A percentile compares a stretch with the other conserved stretches of the same genome.
These are phyloP conservation scores for Babjeviella inositovora DNA, from an alignment of 805 yeast species.

Conservation along the genomic window DNA sequence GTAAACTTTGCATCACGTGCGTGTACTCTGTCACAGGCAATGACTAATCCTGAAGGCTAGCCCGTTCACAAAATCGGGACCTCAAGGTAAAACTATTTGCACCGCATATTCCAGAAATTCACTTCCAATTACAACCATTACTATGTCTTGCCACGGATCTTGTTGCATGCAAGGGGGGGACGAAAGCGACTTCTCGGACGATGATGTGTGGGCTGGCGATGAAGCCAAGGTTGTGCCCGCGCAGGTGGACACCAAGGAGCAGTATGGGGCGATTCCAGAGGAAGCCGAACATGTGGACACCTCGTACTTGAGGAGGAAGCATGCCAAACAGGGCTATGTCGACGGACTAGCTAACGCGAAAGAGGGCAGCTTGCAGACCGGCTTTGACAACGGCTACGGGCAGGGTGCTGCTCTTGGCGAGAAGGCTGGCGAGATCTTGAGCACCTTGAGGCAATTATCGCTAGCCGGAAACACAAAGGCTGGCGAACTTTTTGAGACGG, in stretches of 20 bases:
- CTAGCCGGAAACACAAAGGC: slow-evolving; percentile 1
- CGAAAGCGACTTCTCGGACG: too few species aligned
- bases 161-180: too few species aligned
- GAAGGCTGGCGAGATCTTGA: slow-evolving; percentile 47
- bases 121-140: too few species aligned
- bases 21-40: too few species aligned
- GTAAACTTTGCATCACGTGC: too few species aligned
- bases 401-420: slow-evolving; percentile 59
- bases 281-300: slow-evolving; percentile 9
- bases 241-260: too few species aligned
- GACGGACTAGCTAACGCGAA: slow-evolving; percentile 64
- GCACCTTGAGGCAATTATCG: slow-evolving; percentile 20
- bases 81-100: too few species aligned
- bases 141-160: too few species aligned
- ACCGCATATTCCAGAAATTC: too few species aligned
- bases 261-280: too few species aligned
- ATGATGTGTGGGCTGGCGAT: slow-evolving; percentile 17
- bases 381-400: slow-evolving; percentile 72
- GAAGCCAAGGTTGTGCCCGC: slow-evolving; percentile 9
- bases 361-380: slow-evolving; percentile 55
- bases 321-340: slow-evolving; percentile 66
- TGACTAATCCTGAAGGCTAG: too few species aligned
- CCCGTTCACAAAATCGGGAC: too few species aligned
- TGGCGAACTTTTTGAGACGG: slow-evolving; percentile 13
- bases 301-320: slow-evolving; percentile 35